Evolutionary conservation across 1,139 yeast genomes (phyloP).

Genomic region (Protomyces lactucae-debilis): DNA sequence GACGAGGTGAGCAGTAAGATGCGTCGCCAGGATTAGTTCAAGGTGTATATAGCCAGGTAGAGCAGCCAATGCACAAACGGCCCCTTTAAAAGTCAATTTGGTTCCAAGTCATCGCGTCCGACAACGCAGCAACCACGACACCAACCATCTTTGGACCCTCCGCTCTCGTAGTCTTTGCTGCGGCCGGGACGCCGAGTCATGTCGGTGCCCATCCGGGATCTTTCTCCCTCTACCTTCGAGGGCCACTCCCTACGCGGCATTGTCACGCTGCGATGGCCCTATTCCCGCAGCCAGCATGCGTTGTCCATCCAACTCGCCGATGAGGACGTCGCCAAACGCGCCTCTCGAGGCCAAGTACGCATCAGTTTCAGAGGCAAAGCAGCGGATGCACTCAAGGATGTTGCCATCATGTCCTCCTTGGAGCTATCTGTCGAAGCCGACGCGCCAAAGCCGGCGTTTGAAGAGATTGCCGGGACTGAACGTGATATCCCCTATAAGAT

Average conservation of each 20-base stretch:
- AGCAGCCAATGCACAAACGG: too few relatives aligned
- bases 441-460: background rate
- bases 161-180: background rate
- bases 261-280: constrained; percentile 32
- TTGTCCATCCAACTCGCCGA: constrained; percentile 30
- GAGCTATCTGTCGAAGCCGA: constrained; percentile 6
- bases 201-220: constrained; percentile 4
- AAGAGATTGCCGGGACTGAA: background rate
- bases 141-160: too few relatives aligned
- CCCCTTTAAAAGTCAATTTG: too few relatives aligned
- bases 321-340: constrained; percentile 27
- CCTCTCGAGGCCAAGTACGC: constrained; percentile 30
- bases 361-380: constrained; percentile 28
- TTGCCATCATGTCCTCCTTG: background rate
- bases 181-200: background rate
- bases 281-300: constrained; percentile 25
- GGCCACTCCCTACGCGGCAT: constrained; percentile 23
- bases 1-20: constrained; percentile 44
- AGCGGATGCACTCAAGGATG: constrained; percentile 25
- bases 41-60: too few relatives aligned
- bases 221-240: constrained; percentile 6
- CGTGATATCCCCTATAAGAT: constrained; percentile 6
- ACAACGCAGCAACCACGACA: too few relatives aligned
- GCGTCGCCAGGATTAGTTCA: background rate
- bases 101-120: too few relatives aligned